Evolutionary conservation across 495 filamentous ascomycete genomes (phyloP), one percentile per base, ranked within the genome.

Genomic region (Bombardia bombarda): DNA sequence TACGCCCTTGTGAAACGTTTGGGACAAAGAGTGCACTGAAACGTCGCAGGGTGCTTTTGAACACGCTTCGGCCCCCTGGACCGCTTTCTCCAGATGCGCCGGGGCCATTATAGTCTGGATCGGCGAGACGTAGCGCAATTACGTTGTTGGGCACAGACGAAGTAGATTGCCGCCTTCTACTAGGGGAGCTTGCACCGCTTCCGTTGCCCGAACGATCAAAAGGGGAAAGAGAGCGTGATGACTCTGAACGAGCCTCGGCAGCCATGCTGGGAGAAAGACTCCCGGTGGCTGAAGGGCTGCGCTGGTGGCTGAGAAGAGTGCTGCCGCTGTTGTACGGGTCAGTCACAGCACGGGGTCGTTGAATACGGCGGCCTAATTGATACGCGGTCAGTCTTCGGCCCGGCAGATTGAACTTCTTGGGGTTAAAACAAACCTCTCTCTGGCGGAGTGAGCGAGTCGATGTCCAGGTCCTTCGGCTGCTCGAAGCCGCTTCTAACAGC

Each of bases 31-130:
- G 61, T 82, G 53, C 87, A 94, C 50, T 92, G 86, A 60, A 92
- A 94, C 1, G 86, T 94, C 3, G 87, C 87, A 2, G 92, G 92
- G 56, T 98, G 92, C 52, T 96, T 98, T 57, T 98, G 92, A 8
- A 86, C 79, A 7, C 92, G 84, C 52, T 85, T 90, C 3, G 74
- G 62, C 10, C 54, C 65, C 18, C 70, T 70, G n/a, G 68, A 24
- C 57, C 61, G 14, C 53, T 61, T n/a, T 55, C 59, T 16, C 78
- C 76, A 28, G 64, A 62, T 10, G 47, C 49, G 17, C 58, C 56
- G 16, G 38, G 66, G 69, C 23, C 80, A 39, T 84, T 86, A 43
- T 88, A 85, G 18, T 84, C 80, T 1, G 90, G 90, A 54, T 95
- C 86, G 12, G 88, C 92, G 17, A 98, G 75, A 34, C 87, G 86